These are phyloP conservation scores for Fusarium drepaniforme DNA, from an alignment of 2,329 filamentous ascomycete genomes.

Conservation along the genomic window DNA sequence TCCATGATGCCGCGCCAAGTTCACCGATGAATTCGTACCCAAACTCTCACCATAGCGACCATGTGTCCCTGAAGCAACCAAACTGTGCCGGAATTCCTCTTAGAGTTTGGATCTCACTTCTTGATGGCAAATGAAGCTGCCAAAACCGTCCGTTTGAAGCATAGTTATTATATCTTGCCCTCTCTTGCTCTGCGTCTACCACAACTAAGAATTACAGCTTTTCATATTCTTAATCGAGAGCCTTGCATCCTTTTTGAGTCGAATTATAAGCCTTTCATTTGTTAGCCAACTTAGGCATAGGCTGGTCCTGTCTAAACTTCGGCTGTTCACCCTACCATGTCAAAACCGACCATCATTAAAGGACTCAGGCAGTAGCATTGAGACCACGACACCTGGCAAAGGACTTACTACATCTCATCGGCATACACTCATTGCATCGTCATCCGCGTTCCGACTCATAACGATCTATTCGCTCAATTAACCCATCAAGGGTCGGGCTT, in stretches of 20 bases:
- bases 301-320: background rate
- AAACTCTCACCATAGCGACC: too few species aligned
- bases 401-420: background rate
- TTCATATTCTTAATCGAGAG: conserved; percentile 13
- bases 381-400: background rate
- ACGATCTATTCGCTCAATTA: background rate
- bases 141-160: background rate
- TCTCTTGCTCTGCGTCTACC: conserved; percentile 24
- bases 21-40: too few species aligned
- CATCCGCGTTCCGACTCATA: background rate
- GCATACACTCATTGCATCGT: background rate
- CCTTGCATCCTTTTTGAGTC: conserved; percentile 33
- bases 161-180: conserved; percentile 15
- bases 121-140: too few species aligned
- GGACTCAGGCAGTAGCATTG: background rate
- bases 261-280: conserved; percentile 24
- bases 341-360: background rate
- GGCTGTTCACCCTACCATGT: conserved; percentile 4
- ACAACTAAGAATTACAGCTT: conserved; percentile 9
- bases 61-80: too few species aligned
- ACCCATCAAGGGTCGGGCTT: too few species aligned
- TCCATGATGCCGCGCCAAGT: too few species aligned
- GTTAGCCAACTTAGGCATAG: conserved; percentile 15
- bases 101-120: too few species aligned
- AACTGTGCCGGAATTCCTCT: too few species aligned